Percentiles rank a stretch among this genome's conserved stretches.
Conservation (phyloP, 169 alveolate species). For the Plasmodium yoelii region DNA sequence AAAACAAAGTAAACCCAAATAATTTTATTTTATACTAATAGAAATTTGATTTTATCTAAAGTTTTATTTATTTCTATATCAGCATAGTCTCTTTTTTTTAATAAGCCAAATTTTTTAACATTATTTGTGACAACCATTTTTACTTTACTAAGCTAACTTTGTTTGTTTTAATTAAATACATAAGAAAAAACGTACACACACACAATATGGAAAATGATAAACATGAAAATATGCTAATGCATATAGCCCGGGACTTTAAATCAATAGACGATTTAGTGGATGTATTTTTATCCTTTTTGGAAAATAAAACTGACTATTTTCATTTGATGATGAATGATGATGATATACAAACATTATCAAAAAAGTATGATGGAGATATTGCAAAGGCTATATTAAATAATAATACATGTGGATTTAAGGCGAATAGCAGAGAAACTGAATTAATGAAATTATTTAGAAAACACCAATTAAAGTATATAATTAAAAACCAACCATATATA, state of each 20-base stretch:
- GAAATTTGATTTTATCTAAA: no score
- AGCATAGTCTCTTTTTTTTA: no score
- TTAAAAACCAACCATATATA: conserved; percentile 62
- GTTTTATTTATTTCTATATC: no score
- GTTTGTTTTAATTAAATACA: no score
- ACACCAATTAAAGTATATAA: conserved; percentile 72
- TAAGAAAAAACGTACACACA: no score
- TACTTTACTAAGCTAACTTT: no score
- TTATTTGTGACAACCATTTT: background rate
- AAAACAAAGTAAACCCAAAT: no score
- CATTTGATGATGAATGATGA: conserved; percentile 65
- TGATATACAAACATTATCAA: conserved; percentile 34
- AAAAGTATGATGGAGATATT: conserved; percentile 59
- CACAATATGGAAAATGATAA: conserved; percentile 51
- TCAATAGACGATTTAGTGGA: conserved; percentile 72
- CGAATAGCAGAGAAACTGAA: conserved; percentile 35
- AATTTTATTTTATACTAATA: no score
- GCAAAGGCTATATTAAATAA: conserved; percentile 53
- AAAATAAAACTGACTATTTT: conserved; percentile 65
- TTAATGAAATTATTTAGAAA: conserved; percentile 56
- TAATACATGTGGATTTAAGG: conserved; percentile 67
- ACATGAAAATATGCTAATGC: conserved; percentile 72
- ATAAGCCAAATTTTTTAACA: no score
- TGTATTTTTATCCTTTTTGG: conserved; percentile 46
- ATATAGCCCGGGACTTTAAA: conserved; percentile 57